Evolutionary conservation across 148 eudicot genomes (phyloP), one percentile per base, ranked within the genome.

Genomic region (Spergularia marina): DNA sequence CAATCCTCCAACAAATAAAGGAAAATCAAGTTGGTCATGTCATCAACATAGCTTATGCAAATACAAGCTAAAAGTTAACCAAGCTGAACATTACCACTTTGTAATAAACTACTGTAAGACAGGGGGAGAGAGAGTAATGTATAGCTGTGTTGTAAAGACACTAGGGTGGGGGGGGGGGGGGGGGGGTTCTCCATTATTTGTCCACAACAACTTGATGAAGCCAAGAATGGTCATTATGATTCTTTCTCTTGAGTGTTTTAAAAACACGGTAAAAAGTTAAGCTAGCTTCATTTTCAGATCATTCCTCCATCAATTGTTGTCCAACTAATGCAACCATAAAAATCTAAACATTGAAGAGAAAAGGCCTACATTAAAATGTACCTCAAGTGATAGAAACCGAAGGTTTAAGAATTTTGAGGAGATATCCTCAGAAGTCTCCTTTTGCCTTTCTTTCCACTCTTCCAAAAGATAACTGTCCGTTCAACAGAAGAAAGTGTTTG

Each of bases 381-480:
- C 97, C 95, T 91, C 98, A 69, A 89, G 91, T 53, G 91, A 84
- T 53, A 93, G 79, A 72, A 89, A 93, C 68, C 95, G 86, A 47
- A 93, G 63, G 71, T 86, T 93, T 30, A 78, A 70, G 79, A 90
- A 87, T 62, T 82, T 87, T 60, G 89, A 85, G 68, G 84, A 77
- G 51, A 85, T 65, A 76, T 89, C 97, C 75, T 89, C 97, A 68
- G 79, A 74, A 53, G 89, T 53, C 58, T 79, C 98, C 79, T 89
- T 89, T 39, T 86, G 85, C 86, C 87, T 90, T 80, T 89, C 97
- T 79, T 87, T 95, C 99, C 99, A 95, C 83, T 95, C 99, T 85
- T 92, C 99, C 82, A 87, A 88, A 63, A 95, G 77, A 73, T 95
- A 95, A 81, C 99, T 95, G 91, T 55, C 75, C 77, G 71, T 67